Evolutionary conservation across 2,329 filamentous ascomycete species (phyloP), one percentile per base, ranked within the genome.

Genomic region (Ophiostoma sp.): DNA sequence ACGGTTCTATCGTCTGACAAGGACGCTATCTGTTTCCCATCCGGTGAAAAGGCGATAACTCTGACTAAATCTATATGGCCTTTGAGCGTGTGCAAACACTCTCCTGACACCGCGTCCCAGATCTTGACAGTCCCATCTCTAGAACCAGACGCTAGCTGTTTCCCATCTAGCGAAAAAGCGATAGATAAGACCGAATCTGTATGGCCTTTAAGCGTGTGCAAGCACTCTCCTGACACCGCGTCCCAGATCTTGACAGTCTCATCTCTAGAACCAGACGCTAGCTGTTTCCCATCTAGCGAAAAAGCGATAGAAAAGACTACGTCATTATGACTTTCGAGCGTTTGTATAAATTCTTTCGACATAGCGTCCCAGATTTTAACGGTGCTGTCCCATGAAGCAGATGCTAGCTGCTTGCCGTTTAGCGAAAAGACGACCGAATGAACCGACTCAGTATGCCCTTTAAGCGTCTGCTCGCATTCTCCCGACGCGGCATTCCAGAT

Each of bases 271-370:
- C 8, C 49, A 18, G 49, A 55, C 12, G 27, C 49, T 9, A 55
- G 8, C 49, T 55, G n/a, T 4, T 36, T 18, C 9, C 6, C n/a
- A 27, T 55, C 16, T 55, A 11, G 16, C 9, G 14, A 27, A 36
- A 55, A 12, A 1, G 27, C 27, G 1, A 27, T 12, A 3, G 1
- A 12, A 1, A 36, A 27, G 18, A 55, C 16, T 4, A 0, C 0
- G 14, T 27, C 3, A 27, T 1, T 9, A 27, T 27, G 18, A 9
- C 49, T 27, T 55, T 55, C 18, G 27, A 27, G 49, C 11, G 3
- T 9, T 3, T 18, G 18, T 9, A 12, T 18, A n/a, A n/a, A 27
- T 9, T 4, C 6, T 27, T 12, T 9, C 49, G 18, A 11, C 3
- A 18, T 11, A 18, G 27, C 11, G 49, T 55, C n/a, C 49, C 49